These are phyloP conservation scores for Cyathus striatus DNA, from an alignment of 768 basidiomycete genomes.

Conservation along the genomic window DNA sequence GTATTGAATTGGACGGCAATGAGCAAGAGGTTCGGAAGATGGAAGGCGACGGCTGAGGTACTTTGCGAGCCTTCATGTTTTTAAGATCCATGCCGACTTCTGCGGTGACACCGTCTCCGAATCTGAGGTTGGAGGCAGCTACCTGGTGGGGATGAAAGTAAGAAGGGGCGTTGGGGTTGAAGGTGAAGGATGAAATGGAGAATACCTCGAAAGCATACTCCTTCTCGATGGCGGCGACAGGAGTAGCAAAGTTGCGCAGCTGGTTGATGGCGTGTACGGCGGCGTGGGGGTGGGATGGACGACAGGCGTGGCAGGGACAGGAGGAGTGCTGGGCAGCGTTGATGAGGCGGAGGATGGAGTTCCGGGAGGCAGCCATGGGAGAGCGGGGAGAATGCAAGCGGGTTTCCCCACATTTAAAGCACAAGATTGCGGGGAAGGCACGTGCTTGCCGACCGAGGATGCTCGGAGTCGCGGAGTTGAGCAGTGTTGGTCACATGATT, in stretches of 20 bases:
- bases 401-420: slow-evolving; percentile 1
- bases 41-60: slow-evolving; percentile 15
- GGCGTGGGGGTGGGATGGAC: slow-evolving; percentile 35
- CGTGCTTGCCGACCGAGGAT: too few species aligned
- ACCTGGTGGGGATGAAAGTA: slow-evolving; percentile 38
- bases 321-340: slow-evolving; percentile 65
- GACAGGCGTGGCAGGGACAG: slow-evolving; percentile 78
- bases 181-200: not conserved
- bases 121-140: slow-evolving; percentile 82
- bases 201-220: slow-evolving; percentile 90
- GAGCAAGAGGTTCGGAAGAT: not conserved
- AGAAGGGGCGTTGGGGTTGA: not conserved
- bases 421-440: not conserved
- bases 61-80: slow-evolving; percentile 90
- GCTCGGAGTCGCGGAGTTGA: too few species aligned
- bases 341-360: slow-evolving; percentile 68
- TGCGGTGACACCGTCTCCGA: slow-evolving; percentile 84
- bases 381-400: slow-evolving; percentile 5
- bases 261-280: slow-evolving; percentile 49
- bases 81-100: slow-evolving; percentile 94
- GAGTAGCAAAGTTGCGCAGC: slow-evolving; percentile 72
- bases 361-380: slow-evolving; percentile 50
- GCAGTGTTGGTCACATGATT: too few species aligned
- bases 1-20: slow-evolving; percentile 4
- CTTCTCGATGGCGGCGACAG: slow-evolving; percentile 65